Percentiles rank a stretch among this genome's conserved stretches.
phyloP scores from a whole-genome alignment of 1,284 basidiomycete genomes.

The Ceratorhiza oryzae-sativae region DNA sequence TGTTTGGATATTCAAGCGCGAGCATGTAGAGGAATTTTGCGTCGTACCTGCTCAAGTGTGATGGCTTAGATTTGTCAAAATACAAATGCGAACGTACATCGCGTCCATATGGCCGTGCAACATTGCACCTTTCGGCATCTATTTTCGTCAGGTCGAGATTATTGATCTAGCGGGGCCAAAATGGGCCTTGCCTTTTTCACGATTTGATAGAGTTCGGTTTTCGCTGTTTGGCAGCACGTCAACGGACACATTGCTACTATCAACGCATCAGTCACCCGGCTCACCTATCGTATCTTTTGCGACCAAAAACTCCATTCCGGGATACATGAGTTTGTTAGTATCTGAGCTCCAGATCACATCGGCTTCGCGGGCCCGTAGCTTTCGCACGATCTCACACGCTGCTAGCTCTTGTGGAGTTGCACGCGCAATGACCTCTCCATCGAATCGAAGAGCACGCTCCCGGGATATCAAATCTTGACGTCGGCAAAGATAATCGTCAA shows the following conservation, averaged over 20 bases:
- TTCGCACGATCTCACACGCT: conserved; percentile 64
- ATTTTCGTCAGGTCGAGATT: not conserved
- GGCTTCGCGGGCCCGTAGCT: conserved; percentile 62
- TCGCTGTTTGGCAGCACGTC: conserved; percentile 48
- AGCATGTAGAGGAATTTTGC: conserved; percentile 59
- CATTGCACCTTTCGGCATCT: conserved; percentile 81
- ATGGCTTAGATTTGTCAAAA: not conserved
- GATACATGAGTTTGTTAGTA: conserved; percentile 64
- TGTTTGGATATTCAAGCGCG: conserved; percentile 63
- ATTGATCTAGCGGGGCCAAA: not conserved
- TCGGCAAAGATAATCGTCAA: not conserved
- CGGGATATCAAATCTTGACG: conserved; percentile 60
- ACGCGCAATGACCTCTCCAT: conserved; percentile 45
- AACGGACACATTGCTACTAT: not conserved
- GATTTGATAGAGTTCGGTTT: conserved; percentile 66
- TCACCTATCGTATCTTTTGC: conserved; percentile 50
- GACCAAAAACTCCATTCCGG: conserved; percentile 78
- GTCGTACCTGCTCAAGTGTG: conserved; percentile 54
- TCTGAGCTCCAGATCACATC: conserved; percentile 63
- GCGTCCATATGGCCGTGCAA: conserved; percentile 75
- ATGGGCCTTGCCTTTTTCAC: conserved; percentile 58
- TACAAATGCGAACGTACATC: conserved; percentile 51
- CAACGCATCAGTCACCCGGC: conserved; percentile 49
- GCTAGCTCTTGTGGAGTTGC: conserved; percentile 51
- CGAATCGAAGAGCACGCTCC: conserved; percentile 59